Percentiles rank a stretch among this genome's conserved stretches.
Evolutionary conservation across 257 asterid genomes (phyloP).

Genomic region (Solanum habrochaites): DNA sequence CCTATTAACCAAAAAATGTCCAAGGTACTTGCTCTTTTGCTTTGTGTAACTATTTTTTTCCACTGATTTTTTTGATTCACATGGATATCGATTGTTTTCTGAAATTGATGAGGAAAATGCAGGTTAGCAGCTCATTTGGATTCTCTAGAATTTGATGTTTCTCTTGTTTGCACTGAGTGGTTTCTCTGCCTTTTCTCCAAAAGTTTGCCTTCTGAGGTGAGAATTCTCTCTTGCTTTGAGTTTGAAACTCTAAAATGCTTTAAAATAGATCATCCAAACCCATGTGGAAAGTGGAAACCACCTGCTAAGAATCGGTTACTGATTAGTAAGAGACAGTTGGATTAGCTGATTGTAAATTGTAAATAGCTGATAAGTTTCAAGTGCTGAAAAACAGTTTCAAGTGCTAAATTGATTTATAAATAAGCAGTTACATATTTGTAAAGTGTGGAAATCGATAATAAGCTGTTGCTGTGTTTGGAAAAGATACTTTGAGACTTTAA

Average conservation of each 20-base stretch:
- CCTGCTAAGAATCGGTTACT: background rate
- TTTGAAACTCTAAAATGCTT: background rate
- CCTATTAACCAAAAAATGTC: conserved; percentile 74
- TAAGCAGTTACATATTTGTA: background rate
- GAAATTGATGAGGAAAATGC: conserved; percentile 12
- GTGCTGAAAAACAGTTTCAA: background rate
- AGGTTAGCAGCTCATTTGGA: conserved; percentile 88
- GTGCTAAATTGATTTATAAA: background rate
- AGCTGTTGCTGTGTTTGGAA: background rate
- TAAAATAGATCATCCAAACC: background rate
- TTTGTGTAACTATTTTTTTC: background rate
- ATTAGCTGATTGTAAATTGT: background rate
- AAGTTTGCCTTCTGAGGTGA: conserved; percentile 95
- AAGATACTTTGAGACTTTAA: background rate
- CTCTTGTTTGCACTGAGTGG: conserved; percentile 99
- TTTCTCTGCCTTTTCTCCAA: conserved; percentile 89
- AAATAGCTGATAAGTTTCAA: background rate
- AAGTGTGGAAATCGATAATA: background rate
- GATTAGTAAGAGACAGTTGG: background rate
- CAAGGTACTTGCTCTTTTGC: conserved; percentile 40
- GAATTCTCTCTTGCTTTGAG: background rate
- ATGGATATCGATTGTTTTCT: background rate
- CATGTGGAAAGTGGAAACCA: background rate
- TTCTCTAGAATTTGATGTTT: conserved; percentile 84
- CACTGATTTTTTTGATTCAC: background rate